phyloP scores from a whole-genome alignment of 2,329 filamentous ascomycete genomes.

The Fusarium sp. region DNA sequence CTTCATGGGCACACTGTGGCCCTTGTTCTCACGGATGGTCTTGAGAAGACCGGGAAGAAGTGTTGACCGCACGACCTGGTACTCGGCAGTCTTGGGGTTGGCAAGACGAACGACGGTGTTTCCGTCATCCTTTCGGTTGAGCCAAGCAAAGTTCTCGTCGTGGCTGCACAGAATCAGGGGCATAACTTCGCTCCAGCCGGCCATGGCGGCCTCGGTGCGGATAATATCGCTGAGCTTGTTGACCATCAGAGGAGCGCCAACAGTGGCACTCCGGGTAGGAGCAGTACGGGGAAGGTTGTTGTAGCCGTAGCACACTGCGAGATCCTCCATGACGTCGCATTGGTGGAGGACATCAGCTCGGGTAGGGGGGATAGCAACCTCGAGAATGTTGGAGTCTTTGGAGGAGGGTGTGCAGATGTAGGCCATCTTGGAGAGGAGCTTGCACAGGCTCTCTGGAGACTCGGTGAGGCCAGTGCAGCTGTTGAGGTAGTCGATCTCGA shows the following conservation, averaged over 20 bases:
- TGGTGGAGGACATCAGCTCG: conserved; percentile 95
- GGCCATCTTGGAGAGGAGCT: conserved; percentile 87
- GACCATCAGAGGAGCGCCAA: conserved; percentile 85
- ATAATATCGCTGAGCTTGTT: conserved; percentile 97
- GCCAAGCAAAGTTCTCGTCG: conserved; percentile 96
- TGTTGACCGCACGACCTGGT: conserved; percentile 89
- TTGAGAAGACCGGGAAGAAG: conserved; percentile 88
- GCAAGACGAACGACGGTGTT: conserved; percentile 82
- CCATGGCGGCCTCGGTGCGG: conserved; percentile 86
- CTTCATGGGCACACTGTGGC: conserved; percentile 86
- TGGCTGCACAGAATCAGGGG: conserved; percentile 96
- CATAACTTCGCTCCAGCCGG: conserved; percentile 96
- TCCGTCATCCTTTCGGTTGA: conserved; percentile 89
- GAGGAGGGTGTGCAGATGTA: conserved; percentile 79
- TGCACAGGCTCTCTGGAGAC: conserved; percentile 76
- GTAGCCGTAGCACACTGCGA: conserved; percentile 96
- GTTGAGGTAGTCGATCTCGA: conserved; percentile 93
- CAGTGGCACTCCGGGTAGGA: conserved; percentile 83
- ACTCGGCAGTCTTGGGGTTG: conserved; percentile 92
- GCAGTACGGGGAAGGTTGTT: conserved; percentile 91
- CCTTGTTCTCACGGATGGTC: conserved; percentile 92
- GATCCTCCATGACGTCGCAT: conserved; percentile 98
- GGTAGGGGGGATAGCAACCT: conserved; percentile 85
- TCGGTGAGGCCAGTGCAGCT: conserved; percentile 84
- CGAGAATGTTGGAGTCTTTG: conserved; percentile 72